Evolutionary conservation across 208 protist species (phyloP).

Genomic region (Trypanosomatidae sp.): DNA sequence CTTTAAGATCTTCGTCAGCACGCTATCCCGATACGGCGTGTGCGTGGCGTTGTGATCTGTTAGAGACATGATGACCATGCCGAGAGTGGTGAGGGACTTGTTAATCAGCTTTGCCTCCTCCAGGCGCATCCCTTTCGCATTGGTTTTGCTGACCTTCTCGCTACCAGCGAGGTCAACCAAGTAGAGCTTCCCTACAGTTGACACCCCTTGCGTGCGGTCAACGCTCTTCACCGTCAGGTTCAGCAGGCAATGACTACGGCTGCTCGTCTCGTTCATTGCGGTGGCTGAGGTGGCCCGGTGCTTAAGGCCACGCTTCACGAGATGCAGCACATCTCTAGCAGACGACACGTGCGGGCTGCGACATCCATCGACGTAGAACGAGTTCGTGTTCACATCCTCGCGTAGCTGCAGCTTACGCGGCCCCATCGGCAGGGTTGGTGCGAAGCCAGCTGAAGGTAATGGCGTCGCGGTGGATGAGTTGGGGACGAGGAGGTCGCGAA

Average conservation of each 20-base stretch:
- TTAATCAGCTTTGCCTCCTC: constrained; percentile 95
- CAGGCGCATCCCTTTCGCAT: constrained; percentile 75
- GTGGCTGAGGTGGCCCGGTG: constrained; percentile 87
- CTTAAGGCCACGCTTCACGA: constrained; percentile 72
- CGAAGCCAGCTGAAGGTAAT: not conserved
- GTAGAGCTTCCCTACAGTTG: constrained; percentile 86
- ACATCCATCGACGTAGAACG: constrained; percentile 91
- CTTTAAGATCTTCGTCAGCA: constrained; percentile 87
- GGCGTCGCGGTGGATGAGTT: not conserved
- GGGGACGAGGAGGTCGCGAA: constrained; percentile 93
- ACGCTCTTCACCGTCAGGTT: constrained; percentile 80
- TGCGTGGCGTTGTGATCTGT: constrained; percentile 59
- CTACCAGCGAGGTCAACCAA: constrained; percentile 91
- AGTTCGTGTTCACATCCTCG: constrained; percentile 59
- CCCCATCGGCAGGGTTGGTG: not conserved
- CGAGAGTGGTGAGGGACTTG: constrained; percentile 85
- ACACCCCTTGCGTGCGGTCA: constrained; percentile 46
- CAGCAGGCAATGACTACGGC: constrained; percentile 86
- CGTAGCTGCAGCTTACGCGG: constrained; percentile 50
- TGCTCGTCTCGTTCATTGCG: constrained; percentile 84
- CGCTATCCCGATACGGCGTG: constrained; percentile 89
- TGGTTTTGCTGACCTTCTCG: constrained; percentile 88
- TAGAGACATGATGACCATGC: constrained; percentile 83
- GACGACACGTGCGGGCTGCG: constrained; percentile 82
- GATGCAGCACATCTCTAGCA: constrained; percentile 82